These are phyloP conservation scores for Ganoderma sinense DNA, from an alignment of 1,284 basidiomycete genomes.

Conservation along the genomic window DNA sequence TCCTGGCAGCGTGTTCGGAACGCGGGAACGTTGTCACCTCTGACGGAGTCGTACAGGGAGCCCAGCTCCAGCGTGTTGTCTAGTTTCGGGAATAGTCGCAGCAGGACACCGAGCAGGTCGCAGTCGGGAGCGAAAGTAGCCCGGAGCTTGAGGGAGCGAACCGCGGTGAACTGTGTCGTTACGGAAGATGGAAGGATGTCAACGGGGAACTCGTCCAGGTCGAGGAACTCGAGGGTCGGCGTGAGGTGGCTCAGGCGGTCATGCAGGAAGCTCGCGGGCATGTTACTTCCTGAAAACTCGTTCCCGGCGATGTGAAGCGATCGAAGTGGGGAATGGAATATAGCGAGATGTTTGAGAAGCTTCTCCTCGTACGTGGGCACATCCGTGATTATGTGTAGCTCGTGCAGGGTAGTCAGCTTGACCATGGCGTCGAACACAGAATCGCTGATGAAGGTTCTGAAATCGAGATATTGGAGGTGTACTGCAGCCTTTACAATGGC, in stretches of 20 bases:
- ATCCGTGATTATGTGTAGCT: neutral
- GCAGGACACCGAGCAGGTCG: neutral
- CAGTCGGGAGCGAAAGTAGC: neutral
- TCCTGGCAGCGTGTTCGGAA: neutral
- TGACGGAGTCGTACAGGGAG: no score
- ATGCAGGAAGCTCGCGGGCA: neutral
- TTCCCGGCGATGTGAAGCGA: neutral
- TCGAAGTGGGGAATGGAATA: neutral
- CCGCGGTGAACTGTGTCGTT: neutral
- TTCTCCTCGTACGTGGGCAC: neutral
- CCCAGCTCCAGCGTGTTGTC: neutral
- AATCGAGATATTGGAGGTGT: neutral
- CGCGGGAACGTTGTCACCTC: no score
- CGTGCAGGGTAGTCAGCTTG: neutral
- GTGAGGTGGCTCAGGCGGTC: neutral
- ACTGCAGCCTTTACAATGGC: neutral
- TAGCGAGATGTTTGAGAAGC: neutral
- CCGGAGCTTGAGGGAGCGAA: neutral
- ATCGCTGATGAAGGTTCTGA: neutral
- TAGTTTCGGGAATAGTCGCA: constrained; percentile 1
- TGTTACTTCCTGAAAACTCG: neutral
- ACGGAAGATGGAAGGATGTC: neutral
- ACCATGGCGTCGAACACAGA: neutral
- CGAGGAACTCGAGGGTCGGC: neutral
- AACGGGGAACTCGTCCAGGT: neutral